Evolutionary conservation across 306 rosid species (phyloP).

Genomic region (Casuarina equisetifolia): DNA sequence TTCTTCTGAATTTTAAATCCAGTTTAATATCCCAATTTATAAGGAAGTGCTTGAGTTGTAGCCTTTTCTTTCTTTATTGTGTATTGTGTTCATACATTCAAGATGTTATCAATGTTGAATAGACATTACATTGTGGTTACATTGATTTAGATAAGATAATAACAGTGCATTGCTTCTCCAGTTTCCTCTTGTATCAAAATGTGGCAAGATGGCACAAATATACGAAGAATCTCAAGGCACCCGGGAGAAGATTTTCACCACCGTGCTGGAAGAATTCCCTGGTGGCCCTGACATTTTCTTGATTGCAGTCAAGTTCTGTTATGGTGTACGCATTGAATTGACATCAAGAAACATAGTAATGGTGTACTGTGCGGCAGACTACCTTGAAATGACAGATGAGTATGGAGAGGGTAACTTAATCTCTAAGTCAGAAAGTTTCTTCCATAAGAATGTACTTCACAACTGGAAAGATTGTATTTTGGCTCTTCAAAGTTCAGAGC

Average conservation of each 20-base stretch:
- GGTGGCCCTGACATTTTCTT: conserved; percentile 85
- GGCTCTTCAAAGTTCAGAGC: conserved; percentile 83
- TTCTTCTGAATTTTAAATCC: background rate
- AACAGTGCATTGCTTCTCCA: conserved; percentile 43
- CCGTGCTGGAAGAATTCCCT: conserved; percentile 73
- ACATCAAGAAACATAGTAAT: conserved; percentile 67
- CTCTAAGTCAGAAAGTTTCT: conserved; percentile 63
- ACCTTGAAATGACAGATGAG: conserved; percentile 90
- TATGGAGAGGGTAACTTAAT: conserved; percentile 80
- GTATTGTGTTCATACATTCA: background rate
- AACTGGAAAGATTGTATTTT: conserved; percentile 95
- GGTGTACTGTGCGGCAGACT: conserved; percentile 77
- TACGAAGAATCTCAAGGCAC: conserved; percentile 54
- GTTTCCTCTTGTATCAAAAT: conserved; percentile 89
- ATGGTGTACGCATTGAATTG: conserved; percentile 64
- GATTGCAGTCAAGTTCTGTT: conserved; percentile 69
- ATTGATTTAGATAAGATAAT: conserved; percentile 30
- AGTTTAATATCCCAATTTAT: background rate
- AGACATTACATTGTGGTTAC: conserved; percentile 18
- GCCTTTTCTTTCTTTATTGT: background rate
- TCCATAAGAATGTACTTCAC: conserved; percentile 61
- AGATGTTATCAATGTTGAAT: conserved; percentile 19
- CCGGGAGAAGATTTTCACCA: conserved; percentile 34
- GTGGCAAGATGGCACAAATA: conserved; percentile 64
- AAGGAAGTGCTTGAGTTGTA: background rate